Percentiles rank a stretch among this genome's conserved stretches.
phyloP scores from a whole-genome alignment of 2,329 filamentous ascomycete species.

The Monilinia laxa region DNA sequence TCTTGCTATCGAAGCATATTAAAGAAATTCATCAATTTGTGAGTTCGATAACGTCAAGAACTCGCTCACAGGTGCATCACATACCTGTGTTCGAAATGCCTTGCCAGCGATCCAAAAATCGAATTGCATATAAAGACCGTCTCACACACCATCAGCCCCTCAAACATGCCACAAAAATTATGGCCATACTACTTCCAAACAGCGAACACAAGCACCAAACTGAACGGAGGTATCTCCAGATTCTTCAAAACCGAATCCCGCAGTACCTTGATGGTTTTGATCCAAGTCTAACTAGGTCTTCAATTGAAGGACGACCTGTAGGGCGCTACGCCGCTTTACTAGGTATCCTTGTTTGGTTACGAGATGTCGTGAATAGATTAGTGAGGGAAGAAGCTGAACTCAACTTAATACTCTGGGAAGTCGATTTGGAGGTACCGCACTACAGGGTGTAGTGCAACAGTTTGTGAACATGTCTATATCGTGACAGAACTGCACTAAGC shows the following conservation, averaged over 20 bases:
- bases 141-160: background rate
- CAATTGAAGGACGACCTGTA: no score
- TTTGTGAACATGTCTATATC: background rate
- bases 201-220: no score
- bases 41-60: background rate
- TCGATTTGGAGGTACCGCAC: background rate
- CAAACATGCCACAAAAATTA: background rate
- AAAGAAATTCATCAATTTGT: no score
- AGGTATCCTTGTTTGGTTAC: background rate
- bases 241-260: no score
- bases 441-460: background rate
- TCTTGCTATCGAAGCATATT: no score
- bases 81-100: background rate
- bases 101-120: background rate
- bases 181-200: no score
- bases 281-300: no score
- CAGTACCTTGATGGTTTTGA: no score
- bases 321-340: no score
- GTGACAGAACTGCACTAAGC: background rate
- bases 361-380: background rate
- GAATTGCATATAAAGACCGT: background rate
- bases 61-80: background rate
- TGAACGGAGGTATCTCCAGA: no score
- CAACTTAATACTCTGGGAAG: background rate
- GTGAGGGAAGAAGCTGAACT: background rate